Percentiles rank a stretch among this genome's conserved stretches.
phyloP scores from a whole-genome alignment of 1,284 basidiomycete species.

The Microbotryum intermedium region DNA sequence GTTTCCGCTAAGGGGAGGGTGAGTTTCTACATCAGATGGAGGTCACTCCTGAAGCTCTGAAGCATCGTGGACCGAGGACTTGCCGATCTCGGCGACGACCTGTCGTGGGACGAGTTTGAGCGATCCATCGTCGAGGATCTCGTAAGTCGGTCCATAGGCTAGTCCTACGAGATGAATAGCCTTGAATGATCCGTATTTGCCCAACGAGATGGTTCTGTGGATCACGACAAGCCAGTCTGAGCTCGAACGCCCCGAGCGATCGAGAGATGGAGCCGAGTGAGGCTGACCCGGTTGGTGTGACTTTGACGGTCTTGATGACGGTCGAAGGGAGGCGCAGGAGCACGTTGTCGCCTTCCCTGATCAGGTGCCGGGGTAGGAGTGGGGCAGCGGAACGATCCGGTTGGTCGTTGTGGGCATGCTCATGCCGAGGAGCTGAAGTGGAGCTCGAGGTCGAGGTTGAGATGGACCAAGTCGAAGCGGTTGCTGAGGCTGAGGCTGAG shows the following conservation, averaged over 20 bases:
- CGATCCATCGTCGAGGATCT: constrained; percentile 47
- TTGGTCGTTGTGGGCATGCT: too few species aligned
- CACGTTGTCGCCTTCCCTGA: constrained; percentile 56
- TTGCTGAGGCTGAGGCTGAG: too few species aligned
- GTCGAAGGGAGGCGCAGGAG: constrained; percentile 60
- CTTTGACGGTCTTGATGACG: constrained; percentile 56
- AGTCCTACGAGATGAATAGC: constrained; percentile 60
- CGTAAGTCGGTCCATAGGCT: constrained; percentile 66
- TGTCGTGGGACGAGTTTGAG: constrained; percentile 1
- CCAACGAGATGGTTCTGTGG: constrained; percentile 54
- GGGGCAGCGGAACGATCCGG: too few species aligned
- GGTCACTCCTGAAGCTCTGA: neutral
- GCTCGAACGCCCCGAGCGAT: neutral
- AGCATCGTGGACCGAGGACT: neutral
- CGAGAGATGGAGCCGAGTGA: neutral
- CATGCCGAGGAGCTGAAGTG: too few species aligned
- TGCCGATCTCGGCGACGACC: constrained; percentile 28
- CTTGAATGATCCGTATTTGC: constrained; percentile 64
- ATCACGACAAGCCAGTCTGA: neutral
- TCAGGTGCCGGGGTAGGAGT: constrained; percentile 31
- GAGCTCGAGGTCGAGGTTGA: too few species aligned
- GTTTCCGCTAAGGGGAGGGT: constrained; percentile 64
- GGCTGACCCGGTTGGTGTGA: constrained; percentile 44
- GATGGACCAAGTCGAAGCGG: too few species aligned
- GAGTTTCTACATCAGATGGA: accelerated